Evolutionary conservation across 805 yeast species (phyloP), one percentile per base, ranked within the genome.

Genomic region (Wickerhamiella allomyrinae): DNA sequence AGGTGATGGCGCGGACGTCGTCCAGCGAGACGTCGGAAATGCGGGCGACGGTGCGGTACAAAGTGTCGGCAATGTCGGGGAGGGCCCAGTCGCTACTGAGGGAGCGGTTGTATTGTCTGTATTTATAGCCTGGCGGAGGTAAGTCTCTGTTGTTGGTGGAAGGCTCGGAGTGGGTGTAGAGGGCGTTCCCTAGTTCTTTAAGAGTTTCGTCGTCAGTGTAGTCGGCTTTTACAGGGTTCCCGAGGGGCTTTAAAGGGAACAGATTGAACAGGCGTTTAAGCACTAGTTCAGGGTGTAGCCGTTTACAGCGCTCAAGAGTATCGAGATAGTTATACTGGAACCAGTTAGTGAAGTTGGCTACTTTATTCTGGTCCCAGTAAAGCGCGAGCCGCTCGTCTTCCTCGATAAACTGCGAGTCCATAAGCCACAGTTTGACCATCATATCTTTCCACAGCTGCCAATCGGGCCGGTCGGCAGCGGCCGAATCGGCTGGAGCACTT

Each of bases 341-440:
- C 39, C 22, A 29, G 14, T 36, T 37, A 11, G 27, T 29, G 14
- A 39, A 39, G 8, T 31, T 41, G 9, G 43, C 33, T 17, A 46
- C 20, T 17, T 23, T 56, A 8, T 63, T 63, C n/a, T 68, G 67
- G 34, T 65, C 59, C 79, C 84, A 74, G 11, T 57, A 54, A 9
- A 66, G 39, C 3, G 76, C 51, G 13, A 67, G 67, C 5, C 56
- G 42, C 8, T 61, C 60, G 2, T 56, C 52, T 1, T 62, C 55
- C 2, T 53, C 56, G 1, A 54, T 44, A 7, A 44, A 34, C 22
- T 46, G 43, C 24, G 58, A 46, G 34, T 50, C 50, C 11, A 51
- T 44, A 11, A 46, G 34, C 54, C 58, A 56, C 4, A 51, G 20
- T 37, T 55, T 57, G 10, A 55, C 51, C 31, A 57, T 42, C 46